Evolutionary conservation across 2,329 filamentous ascomycete species (phyloP), one percentile per base, ranked within the genome.

Genomic region (Aspergillus pseudoviridinutans): DNA sequence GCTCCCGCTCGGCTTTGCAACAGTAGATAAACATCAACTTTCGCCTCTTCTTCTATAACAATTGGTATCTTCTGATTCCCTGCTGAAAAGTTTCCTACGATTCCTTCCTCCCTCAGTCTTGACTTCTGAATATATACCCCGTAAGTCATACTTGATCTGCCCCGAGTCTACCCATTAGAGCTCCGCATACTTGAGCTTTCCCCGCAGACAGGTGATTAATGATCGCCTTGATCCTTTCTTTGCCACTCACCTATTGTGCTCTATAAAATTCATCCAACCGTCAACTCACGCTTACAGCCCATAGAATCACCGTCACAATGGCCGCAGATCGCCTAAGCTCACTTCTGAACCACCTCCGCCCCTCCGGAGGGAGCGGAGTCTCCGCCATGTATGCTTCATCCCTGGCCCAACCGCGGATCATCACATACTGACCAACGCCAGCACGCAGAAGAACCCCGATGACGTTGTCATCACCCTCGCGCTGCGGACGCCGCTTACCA

Each of bases 381-480:
- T 84, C 85, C 66, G 80, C 86, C 61, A 90, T 97, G 92, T 96
- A 84, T 81, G 88, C 71, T 56, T 17, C 50, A 35, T 14, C 32
- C 32, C 47, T n/a, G 51, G 22, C 32, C 25, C 9, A 22, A 49
- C 22, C 10, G n/a, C 25, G 46, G 7, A n/a, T 38, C 17, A 14
- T 24, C 22, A 22, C 9, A 54, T 42, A 51, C 61, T 67, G 53
- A 69, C 51, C n/a, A 53, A 20, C 32, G 49, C 3, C 42, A 96
- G 92, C 71, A 92, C 90, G 57, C 87, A 90, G 67, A 92, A 97
- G 82, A 95, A 96, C 76, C 86, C 92, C 66, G 93, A 97, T 74
- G 94, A 99, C 80, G 84, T 99, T 55, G 94, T 99, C 73, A 96
- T 97, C 71, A 99, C 94, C 7, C 85, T 95, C 58, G 93, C 93